Evolutionary conservation across 106 monocot species (phyloP), one percentile per base, ranked within the genome.

Genomic region (Apostasia ramifera): DNA sequence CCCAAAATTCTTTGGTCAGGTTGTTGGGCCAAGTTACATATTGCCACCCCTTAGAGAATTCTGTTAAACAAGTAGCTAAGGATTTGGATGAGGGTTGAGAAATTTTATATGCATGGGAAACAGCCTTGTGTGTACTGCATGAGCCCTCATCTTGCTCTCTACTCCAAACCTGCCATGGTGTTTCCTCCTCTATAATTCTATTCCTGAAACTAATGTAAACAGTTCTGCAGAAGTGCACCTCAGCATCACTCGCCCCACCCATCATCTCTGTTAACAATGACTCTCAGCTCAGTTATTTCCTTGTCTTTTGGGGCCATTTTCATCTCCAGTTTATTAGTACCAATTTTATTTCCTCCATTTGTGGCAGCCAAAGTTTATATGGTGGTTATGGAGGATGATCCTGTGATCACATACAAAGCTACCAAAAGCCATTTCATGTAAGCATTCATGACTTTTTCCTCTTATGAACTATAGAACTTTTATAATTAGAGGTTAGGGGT

Each of bases 331-430:
- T 67, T 75, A 11, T 41, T 83, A 48, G 40, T 8, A 55, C 40
- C 59, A 44, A 52, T 63, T 50, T 51, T 15, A 41, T 63, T 70
- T 13, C 40, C 51, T 5, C 51, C 57, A 40, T 47, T 53, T 42
- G 68, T 66, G 1, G 44, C 47, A n/a, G 80, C 81, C 9, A 72
- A 85, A 68, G 81, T 85, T 67, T 85, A 62, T 61, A 71, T 85
- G 62, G 85, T 81, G 53, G 44, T 85, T 50, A 78, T 85, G 78
- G 85, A 85, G 74, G 85, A 81, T 74, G 85, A 78, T 52, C 71
- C 85, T 46, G 68, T 72, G 11, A 62, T 72, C 50, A 50, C 50
- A 50, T 50, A 5, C 50, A 50, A 50, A 50, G 50, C 4, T 5
- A 5, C 50, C 8, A 5, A 4, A 50, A 50, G 8, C 8, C 6